phyloP scores from a whole-genome alignment of 108 stramenopile genomes.

The Aurantiochytrium sp. region DNA sequence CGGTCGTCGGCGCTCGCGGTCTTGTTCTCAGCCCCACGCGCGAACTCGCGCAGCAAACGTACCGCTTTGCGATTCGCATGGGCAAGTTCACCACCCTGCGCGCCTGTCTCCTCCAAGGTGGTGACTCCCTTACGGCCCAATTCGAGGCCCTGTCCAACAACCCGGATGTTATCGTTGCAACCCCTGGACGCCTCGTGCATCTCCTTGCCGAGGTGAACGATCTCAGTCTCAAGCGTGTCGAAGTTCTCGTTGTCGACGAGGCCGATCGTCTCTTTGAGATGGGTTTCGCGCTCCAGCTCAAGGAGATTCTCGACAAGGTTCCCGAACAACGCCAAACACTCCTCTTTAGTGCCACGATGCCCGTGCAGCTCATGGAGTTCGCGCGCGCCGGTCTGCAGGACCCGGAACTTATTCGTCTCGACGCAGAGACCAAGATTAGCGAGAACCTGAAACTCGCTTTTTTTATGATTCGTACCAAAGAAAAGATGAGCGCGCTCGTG shows the following conservation, averaged over 20 bases:
- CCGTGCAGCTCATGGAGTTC: constrained; percentile 85
- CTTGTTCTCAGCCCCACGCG: constrained; percentile 89
- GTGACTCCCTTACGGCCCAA: constrained; percentile 91
- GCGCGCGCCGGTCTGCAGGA: constrained; percentile 88
- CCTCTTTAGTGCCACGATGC: constrained; percentile 92
- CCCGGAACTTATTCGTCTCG: constrained; percentile 86
- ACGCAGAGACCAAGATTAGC: constrained; percentile 80
- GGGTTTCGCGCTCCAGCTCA: constrained; percentile 85
- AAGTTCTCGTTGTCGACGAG: constrained; percentile 88
- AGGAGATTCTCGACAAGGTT: constrained; percentile 40
- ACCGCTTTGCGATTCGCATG: constrained; percentile 69
- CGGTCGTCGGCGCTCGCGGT: constrained; percentile 45
- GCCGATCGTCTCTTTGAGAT: constrained; percentile 97
- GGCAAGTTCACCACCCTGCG: constrained; percentile 64
- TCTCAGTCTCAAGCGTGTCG: constrained; percentile 61
- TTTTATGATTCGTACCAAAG: constrained; percentile 70
- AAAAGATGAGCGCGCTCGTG: constrained; percentile 87
- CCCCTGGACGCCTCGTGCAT: constrained; percentile 95
- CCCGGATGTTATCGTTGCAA: constrained; percentile 93
- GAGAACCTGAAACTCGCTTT: constrained; percentile 85
- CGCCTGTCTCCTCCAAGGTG: constrained; percentile 78
- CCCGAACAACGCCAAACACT: constrained; percentile 72
- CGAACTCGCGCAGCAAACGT: constrained; percentile 85
- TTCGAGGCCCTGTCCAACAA: constrained; percentile 73
- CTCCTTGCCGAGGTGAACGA: constrained; percentile 88